These are phyloP conservation scores for Yamadazyma akitaensis DNA, from an alignment of 805 yeast genomes.

Conservation along the genomic window DNA sequence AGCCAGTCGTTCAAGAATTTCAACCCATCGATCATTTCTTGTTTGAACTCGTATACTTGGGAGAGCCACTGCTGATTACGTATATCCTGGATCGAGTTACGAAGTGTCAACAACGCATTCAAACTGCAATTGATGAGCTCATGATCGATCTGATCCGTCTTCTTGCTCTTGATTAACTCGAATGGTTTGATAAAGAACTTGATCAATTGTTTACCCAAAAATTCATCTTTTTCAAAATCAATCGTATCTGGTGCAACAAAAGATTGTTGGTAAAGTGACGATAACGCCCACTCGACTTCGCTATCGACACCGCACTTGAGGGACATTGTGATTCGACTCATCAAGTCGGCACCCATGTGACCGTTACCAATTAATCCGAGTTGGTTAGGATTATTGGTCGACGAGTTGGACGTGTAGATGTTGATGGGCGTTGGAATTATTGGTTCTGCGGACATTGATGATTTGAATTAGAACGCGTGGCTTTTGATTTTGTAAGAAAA, in stretches of 20 bases:
- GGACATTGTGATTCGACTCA: slow-evolving; percentile 68
- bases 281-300: slow-evolving; percentile 72
- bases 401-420: slow-evolving; percentile 3
- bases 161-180: slow-evolving; percentile 20
- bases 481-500: too few species aligned
- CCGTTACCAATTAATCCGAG: slow-evolving; percentile 22
- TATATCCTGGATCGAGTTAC: slow-evolving; percentile 82
- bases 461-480: too few species aligned
- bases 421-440: slow-evolving; percentile 8
- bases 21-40: slow-evolving; percentile 45
- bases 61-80: slow-evolving; percentile 78
- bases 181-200: slow-evolving; percentile 35
- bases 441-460: slow-evolving; percentile 1
- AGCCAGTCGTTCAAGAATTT: slow-evolving; percentile 35
- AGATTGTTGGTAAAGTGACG: slow-evolving; percentile 48
- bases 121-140: slow-evolving; percentile 26
- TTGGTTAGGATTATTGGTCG: slow-evolving; percentile 1
- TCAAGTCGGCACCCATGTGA: slow-evolving; percentile 58
- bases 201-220: slow-evolving; percentile 41
- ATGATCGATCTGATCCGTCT: slow-evolving; percentile 16
- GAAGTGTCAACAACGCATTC: slow-evolving; percentile 59
- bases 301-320: slow-evolving; percentile 58
- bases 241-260: slow-evolving; percentile 50
- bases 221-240: slow-evolving; percentile 41
- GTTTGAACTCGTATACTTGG: slow-evolving; percentile 45